Evolutionary conservation across 1,284 basidiomycete genomes (phyloP), one percentile per base, ranked within the genome.

Genomic region (Puccinia sorghi): DNA sequence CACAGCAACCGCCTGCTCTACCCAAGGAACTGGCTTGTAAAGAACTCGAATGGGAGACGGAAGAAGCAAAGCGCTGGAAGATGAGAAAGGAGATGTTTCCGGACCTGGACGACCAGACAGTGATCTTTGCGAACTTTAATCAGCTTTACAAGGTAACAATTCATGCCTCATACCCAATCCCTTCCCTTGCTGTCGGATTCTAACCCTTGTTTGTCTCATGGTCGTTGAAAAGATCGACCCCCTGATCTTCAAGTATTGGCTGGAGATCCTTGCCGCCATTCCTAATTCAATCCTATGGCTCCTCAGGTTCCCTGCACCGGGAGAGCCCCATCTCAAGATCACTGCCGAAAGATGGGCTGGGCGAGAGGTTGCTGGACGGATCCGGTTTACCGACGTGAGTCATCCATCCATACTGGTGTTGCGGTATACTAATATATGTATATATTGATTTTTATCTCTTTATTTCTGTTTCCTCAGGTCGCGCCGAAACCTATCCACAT

Each of bases 41-140:
- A 3, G 83, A 85, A 2, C 82, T 84, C 63, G 80, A 85, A 13
- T 90, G 89, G 89, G 81, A 81, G n/a, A 84, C 86, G 50, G 88
- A 89, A 82, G 86, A 88, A 81, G 81, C 82, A 20, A 85, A 86
- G 52, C 86, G 89, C 46, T 84, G 85, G 80, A 82, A 85, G 25
- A 86, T 88, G 82, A 86, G 89, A 79, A 82, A 81, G 54, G 80
- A 83, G 5, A 82, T 88, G 67, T 89, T 89, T 80, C 87, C 87
- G 15, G 86, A 87, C 82, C 72, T 90, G 78, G 85, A 86, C 41
- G 84, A 85, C 79, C 85, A 87, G 82, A 83, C 86, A 22, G 81
- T 90, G 78, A 88, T 90, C 80, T 89, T 90, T 81, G 88, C 89
- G 72, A 89, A 89, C 81, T 90, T 89, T 83, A 90, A 89, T 82